These are phyloP conservation scores for Tympanopsis confertula DNA, from an alignment of 2,329 filamentous ascomycete species.

Conservation along the genomic window DNA sequence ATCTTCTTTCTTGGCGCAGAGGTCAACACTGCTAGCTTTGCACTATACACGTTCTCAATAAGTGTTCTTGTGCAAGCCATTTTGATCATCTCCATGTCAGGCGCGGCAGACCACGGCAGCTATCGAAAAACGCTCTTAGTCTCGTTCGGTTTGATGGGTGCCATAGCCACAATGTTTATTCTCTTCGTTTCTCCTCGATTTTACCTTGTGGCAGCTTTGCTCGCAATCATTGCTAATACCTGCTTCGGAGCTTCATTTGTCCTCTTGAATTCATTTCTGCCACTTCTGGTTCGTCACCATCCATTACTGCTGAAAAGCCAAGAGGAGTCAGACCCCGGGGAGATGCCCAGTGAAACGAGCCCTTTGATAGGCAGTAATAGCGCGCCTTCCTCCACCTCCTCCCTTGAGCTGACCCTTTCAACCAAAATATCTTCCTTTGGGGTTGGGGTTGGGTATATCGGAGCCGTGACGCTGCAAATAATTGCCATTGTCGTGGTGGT, in stretches of 20 bases:
- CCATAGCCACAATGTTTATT: constrained; percentile 77
- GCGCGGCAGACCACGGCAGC: constrained; percentile 84
- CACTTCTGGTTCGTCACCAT: constrained; percentile 80
- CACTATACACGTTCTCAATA: constrained; percentile 95
- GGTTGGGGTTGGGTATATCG: constrained; percentile 86
- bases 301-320: constrained; percentile 28
- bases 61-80: constrained; percentile 83
- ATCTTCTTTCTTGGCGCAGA: constrained; percentile 71
- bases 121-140: constrained; percentile 83
- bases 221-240: constrained; percentile 85
- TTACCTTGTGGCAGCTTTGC: constrained; percentile 69
- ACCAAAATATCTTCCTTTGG: constrained; percentile 86
- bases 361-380: constrained; percentile 17
- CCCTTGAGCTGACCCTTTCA: constrained; percentile 65
- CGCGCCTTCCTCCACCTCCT: too few relatives aligned
- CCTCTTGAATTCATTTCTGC: constrained; percentile 86
- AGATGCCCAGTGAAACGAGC: constrained; percentile 15
- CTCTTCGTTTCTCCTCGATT: constrained; percentile 63
- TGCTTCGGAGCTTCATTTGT: constrained; percentile 94
- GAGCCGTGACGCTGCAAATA: constrained; percentile 74
- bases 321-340: constrained; percentile 9
- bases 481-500: constrained; percentile 69
- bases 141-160: constrained; percentile 72
- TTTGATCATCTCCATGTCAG: constrained; percentile 90
- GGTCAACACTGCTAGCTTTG: constrained; percentile 92